Evolutionary conservation across 1,284 basidiomycete genomes (phyloP).

Genomic region (Gymnopus androsaceus): DNA sequence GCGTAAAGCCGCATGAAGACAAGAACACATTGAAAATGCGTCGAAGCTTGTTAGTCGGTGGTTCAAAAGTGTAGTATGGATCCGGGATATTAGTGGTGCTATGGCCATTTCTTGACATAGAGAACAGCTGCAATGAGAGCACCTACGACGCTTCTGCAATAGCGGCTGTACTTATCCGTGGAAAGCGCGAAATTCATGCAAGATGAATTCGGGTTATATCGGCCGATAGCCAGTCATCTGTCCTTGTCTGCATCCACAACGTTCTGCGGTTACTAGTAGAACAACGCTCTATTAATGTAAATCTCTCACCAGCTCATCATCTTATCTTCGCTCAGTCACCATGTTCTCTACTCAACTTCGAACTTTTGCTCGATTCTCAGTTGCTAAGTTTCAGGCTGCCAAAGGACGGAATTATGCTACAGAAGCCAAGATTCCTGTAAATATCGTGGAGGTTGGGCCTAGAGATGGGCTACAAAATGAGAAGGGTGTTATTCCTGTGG

Average conservation of each 20-base stretch:
- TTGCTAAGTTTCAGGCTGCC: background rate
- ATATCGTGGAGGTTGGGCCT: constrained; percentile 91
- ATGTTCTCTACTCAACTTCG: constrained; percentile 1
- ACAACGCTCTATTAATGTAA: background rate
- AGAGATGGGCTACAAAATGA: constrained; percentile 96
- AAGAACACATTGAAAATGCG: too few relatives aligned
- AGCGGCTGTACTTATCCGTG: too few relatives aligned
- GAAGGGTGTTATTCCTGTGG: constrained; percentile 69
- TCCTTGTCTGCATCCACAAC: too few relatives aligned
- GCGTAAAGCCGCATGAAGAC: too few relatives aligned
- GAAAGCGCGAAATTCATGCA: background rate
- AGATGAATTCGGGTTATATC: background rate
- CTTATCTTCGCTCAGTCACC: background rate
- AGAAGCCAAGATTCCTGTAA: constrained; percentile 43
- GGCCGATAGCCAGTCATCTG: too few relatives aligned
- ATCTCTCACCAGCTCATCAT: background rate
- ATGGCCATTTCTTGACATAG: too few relatives aligned
- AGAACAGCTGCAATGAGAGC: too few relatives aligned
- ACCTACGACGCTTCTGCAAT: too few relatives aligned
- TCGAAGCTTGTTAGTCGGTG: too few relatives aligned
- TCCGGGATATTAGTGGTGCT: too few relatives aligned
- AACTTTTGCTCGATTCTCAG: background rate
- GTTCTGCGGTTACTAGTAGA: too few relatives aligned
- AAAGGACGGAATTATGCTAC: constrained; percentile 9
- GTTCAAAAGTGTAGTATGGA: too few relatives aligned